Evolutionary conservation across 768 basidiomycete genomes (phyloP), one percentile per base, ranked within the genome.

Genomic region (Candolleomyces aberdarensis): DNA sequence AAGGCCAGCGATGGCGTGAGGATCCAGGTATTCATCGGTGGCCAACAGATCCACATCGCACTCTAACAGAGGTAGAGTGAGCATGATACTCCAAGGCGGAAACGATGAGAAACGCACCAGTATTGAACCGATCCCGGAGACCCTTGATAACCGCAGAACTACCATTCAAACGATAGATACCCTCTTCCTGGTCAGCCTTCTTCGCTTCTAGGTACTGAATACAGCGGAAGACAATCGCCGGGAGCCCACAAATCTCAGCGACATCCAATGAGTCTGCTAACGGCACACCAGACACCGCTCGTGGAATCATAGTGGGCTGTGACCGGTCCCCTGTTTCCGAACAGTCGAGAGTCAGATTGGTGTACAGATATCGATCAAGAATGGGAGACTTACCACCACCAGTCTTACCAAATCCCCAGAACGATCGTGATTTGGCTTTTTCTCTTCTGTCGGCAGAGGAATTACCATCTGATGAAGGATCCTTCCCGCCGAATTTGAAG

Each of bases 171-270:
- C 97, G 87, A 76, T 98, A 99, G 62, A 99, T 96, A 39, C 97
- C 97, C 74, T 99, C 97, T 70, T 99, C 97, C 65, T 92, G 87
- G 63, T 98, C 93, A 20, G 97, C 96, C 71, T 92, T 84, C 78
- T 96, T 96, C 19, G 86, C 84, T 77, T 98, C 94, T 58, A 99
- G 79, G 75, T 96, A 99, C 70, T 97, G 89, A 65, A 99, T 96
- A 65, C 89, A 91, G 57, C 97, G 86, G 80, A 96, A 99, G 39
- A 97, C 89, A 66, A 98, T 90, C 7, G 96, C 93, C 3, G 97
- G 97, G 20, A 99, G 80, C 66, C 89, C 88, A 56, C 89, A 95
- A 59, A 98, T 92, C 69, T 92, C 85, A 17, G 92, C 89, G 26
- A 98, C 85, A 1, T 92, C 89, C 36, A 99, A 82, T 1, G 94